phyloP scores from a whole-genome alignment of 768 basidiomycete species.

The Fistulinella prunicolor region DNA sequence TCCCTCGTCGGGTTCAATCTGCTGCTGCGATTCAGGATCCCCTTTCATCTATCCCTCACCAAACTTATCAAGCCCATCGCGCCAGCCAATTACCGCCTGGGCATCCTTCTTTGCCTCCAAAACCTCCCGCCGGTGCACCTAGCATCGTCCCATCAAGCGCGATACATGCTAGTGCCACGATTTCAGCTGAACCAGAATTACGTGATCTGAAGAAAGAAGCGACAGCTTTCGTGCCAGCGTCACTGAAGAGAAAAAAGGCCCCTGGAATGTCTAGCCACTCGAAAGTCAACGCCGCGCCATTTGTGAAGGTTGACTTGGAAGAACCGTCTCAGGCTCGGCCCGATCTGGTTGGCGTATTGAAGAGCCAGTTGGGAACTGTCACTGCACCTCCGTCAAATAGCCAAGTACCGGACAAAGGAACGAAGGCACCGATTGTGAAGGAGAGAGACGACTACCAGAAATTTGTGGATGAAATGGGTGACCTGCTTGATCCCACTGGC shows the following conservation, averaged over 20 bases:
- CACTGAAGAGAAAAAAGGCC: conserved; percentile 72
- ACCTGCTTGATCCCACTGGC: conserved; percentile 44
- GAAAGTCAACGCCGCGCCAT: conserved; percentile 65
- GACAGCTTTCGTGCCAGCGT: conserved; percentile 84
- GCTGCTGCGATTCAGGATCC: conserved; percentile 67
- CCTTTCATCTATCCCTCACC: conserved; percentile 68
- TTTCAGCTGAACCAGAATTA: conserved; percentile 82
- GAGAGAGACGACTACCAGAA: conserved; percentile 70
- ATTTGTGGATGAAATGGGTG: conserved; percentile 74
- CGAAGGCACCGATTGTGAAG: conserved; percentile 33
- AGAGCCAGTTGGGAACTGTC: conserved; percentile 53
- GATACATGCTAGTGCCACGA: conserved; percentile 54
- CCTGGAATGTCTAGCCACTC: conserved; percentile 33
- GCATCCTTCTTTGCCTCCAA: conserved; percentile 45
- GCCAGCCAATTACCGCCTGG: conserved; percentile 37
- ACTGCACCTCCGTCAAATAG: conserved; percentile 21
- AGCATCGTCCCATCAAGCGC: conserved; percentile 43
- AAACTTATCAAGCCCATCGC: conserved; percentile 76
- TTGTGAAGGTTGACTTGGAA: conserved; percentile 35
- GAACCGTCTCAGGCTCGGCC: conserved; percentile 46
- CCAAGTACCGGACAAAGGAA: conserved; percentile 15
- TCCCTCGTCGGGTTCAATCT: conserved; percentile 52
- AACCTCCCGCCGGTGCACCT: conserved; percentile 32
- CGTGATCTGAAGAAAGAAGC: conserved; percentile 95
- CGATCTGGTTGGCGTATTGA: conserved; percentile 62